These are phyloP conservation scores for Zygoascus sp. DNA, from an alignment of 1,139 yeast species.

Conservation along the genomic window DNA sequence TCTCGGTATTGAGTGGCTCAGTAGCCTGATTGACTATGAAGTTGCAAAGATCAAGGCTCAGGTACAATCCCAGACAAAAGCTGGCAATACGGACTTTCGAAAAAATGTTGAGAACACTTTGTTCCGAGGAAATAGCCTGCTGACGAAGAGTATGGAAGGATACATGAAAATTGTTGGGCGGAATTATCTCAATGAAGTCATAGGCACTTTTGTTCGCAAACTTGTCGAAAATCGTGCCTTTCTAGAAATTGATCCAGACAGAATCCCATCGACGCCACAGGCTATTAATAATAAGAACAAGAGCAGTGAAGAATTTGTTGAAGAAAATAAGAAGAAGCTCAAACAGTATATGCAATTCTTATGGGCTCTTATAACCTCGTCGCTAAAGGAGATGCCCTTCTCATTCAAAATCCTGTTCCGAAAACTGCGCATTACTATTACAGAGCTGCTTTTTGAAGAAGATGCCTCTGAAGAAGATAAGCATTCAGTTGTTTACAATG, in stretches of 20 bases:
- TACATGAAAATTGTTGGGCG: slow-evolving; percentile 75
- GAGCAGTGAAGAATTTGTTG: slow-evolving; percentile 36
- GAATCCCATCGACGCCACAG: slow-evolving; percentile 37
- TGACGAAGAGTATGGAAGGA: slow-evolving; percentile 75
- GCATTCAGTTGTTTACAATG: slow-evolving; percentile 37
- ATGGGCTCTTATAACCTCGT: slow-evolving; percentile 66
- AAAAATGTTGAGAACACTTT: slow-evolving; percentile 53
- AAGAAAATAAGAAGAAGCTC: slow-evolving; percentile 51
- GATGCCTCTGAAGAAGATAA: slow-evolving; percentile 16
- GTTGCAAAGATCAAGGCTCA: slow-evolving; percentile 19
- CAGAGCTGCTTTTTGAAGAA: slow-evolving; percentile 13
- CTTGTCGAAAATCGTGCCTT: slow-evolving; percentile 48
- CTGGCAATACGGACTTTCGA: slow-evolving; percentile 17
- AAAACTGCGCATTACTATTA: slow-evolving; percentile 25
- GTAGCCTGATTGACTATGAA: slow-evolving; percentile 62
- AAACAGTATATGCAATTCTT: slow-evolving; percentile 54
- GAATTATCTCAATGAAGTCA: slow-evolving; percentile 67
- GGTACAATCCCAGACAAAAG: slow-evolving; percentile 17
- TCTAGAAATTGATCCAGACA: slow-evolving; percentile 73
- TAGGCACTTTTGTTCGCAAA: slow-evolving; percentile 62
- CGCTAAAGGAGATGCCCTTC: slow-evolving; percentile 73
- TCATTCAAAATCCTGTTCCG: slow-evolving; percentile 49
- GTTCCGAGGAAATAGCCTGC: slow-evolving; percentile 78
- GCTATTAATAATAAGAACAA: slow-evolving; percentile 24
- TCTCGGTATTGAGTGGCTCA: slow-evolving; percentile 63